These are phyloP conservation scores for Beauveria pseudobassiana DNA, from an alignment of 2,329 filamentous ascomycete species.

Conservation along the genomic window DNA sequence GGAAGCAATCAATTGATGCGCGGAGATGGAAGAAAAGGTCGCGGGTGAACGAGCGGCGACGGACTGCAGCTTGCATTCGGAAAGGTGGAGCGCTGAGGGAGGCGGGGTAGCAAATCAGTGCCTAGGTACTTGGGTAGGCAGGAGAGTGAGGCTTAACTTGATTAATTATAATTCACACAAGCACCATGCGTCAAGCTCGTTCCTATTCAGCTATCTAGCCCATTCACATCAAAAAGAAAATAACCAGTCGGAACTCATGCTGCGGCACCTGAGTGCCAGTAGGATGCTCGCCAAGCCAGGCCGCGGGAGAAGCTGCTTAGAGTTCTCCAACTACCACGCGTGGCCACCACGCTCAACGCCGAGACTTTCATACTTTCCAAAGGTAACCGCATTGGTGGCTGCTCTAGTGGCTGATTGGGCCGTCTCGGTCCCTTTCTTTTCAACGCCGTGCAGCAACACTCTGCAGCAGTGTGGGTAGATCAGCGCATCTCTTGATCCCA, in stretches of 20 bases:
- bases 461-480: no score
- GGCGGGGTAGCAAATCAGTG: neutral
- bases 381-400: neutral
- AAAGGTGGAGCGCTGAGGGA: constrained; percentile 5
- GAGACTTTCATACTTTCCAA: neutral
- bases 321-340: neutral
- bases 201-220: no score
- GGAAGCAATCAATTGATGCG: constrained; percentile 8
- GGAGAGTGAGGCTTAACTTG: neutral
- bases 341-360: neutral
- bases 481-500: neutral
- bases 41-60: neutral
- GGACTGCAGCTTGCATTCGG: neutral
- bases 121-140: neutral
- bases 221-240: neutral
- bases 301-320: no score
- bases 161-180: no score
- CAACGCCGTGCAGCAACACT: neutral
- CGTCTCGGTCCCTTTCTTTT: neutral
- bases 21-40: neutral
- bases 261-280: neutral
- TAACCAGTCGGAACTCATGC: neutral
- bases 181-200: no score
- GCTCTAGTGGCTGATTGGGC: neutral
- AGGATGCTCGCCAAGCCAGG: neutral